Conservation (phyloP, 2,329 filamentous ascomycete genomes). For the Lachnellula occidentalis region DNA sequence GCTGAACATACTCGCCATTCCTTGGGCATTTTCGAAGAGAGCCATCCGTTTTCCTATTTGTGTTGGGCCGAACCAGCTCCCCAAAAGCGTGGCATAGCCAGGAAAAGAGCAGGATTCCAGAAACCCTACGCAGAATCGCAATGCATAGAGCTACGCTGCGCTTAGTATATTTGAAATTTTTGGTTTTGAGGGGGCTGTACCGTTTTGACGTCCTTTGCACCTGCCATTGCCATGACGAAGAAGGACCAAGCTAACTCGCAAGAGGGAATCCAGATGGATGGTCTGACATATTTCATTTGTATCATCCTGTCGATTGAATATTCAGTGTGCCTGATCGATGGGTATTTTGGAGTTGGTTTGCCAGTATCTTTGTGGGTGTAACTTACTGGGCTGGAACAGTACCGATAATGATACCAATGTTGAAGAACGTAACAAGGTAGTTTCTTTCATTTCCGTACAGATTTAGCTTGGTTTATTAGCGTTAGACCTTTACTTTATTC, state of each 20-base stretch:
- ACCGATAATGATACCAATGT: conserved; percentile 50
- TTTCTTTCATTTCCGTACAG: conserved; percentile 37
- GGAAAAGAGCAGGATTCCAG: conserved; percentile 5
- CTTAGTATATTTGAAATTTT: neutral
- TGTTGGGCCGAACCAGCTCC: conserved; percentile 2
- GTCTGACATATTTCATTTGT: conserved; percentile 31
- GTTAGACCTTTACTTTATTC: neutral
- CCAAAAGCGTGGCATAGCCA: conserved; percentile 1
- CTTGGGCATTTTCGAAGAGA: neutral
- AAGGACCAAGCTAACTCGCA: conserved; percentile 32
- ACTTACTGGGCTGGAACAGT: conserved; percentile 26
- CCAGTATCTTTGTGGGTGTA: no score
- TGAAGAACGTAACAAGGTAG: conserved; percentile 36
- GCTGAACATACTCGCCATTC: conserved; percentile 26
- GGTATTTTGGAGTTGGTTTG: no score
- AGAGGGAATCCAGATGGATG: conserved; percentile 36
- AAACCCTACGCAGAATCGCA: conserved; percentile 37
- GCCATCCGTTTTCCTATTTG: conserved; percentile 2
- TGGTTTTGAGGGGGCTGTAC: neutral
- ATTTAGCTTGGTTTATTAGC: conserved; percentile 17
- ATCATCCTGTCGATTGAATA: conserved; percentile 24
- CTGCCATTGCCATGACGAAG: conserved; percentile 31
- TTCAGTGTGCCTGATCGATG: no score
- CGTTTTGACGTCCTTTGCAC: conserved; percentile 26
- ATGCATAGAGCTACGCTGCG: neutral